These are phyloP conservation scores for Boletus albobrunnescens DNA, from an alignment of 1,284 basidiomycete genomes.

Conservation along the genomic window DNA sequence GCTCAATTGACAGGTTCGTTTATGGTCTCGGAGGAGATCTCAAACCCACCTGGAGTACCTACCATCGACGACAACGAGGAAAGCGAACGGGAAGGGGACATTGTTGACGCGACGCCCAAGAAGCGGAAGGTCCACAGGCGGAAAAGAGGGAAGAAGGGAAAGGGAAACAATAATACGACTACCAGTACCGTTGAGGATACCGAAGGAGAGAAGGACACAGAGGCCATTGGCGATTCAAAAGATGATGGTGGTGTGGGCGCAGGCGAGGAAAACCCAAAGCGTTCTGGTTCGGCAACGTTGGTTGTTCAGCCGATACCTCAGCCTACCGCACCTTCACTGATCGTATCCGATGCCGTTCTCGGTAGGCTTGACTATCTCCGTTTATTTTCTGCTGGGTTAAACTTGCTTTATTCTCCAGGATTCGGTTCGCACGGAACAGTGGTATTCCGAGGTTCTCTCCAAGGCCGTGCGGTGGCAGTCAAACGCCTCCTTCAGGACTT, in stretches of 20 bases:
- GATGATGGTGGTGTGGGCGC: slow-evolving; percentile 6
- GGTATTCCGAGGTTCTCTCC: slow-evolving; percentile 89
- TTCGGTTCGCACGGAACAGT: slow-evolving; percentile 97
- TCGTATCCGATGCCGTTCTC: slow-evolving; percentile 76
- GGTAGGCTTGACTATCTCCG: slow-evolving; percentile 45
- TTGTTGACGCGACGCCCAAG: slow-evolving; percentile 41
- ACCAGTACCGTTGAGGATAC: slow-evolving; percentile 34
- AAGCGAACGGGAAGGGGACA: slow-evolving; percentile 55
- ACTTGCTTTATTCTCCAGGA: slow-evolving; percentile 44
- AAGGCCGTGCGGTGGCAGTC: slow-evolving; percentile 94
- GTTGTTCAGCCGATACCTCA: slow-evolving; percentile 25
- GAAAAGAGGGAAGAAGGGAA: slow-evolving; percentile 50
- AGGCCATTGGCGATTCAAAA: slow-evolving; percentile 9
- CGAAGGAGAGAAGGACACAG: slow-evolving; percentile 25
- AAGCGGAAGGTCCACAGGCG: slow-evolving; percentile 40
- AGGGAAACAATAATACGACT: slow-evolving; percentile 29
- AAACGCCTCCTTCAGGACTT: slow-evolving; percentile 95
- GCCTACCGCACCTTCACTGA: slow-evolving; percentile 38
- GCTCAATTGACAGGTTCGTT: slow-evolving; percentile 8
- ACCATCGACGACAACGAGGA: slow-evolving; percentile 44
- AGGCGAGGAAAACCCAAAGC: slow-evolving; percentile 11
- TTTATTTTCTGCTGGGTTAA: background rate
- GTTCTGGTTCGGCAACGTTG: slow-evolving; percentile 14
- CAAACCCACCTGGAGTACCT: slow-evolving; percentile 9
- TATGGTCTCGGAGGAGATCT: background rate